Evolutionary conservation across 331 rosid genomes (phyloP).

Genomic region (Acacia pycnantha): DNA sequence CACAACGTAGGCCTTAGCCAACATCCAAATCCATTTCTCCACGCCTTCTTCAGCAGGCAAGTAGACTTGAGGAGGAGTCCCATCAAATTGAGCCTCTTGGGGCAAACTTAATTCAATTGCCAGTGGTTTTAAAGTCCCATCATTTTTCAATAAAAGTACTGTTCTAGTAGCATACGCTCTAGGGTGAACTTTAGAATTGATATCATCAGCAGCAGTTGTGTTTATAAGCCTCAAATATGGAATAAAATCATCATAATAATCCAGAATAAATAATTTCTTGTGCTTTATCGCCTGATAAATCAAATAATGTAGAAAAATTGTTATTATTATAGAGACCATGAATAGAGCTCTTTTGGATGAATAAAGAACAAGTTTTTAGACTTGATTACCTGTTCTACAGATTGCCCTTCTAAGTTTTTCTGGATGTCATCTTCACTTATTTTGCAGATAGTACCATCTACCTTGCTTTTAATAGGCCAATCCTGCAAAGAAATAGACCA

Average conservation of each 20-base stretch:
- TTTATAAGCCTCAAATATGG: constrained; percentile 32
- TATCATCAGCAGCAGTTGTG: background rate
- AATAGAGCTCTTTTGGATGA: too few species aligned
- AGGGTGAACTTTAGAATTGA: background rate
- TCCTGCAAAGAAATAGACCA: constrained; percentile 21
- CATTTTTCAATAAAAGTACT: constrained; percentile 31
- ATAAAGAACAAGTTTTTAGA: background rate
- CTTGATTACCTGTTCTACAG: constrained; percentile 32
- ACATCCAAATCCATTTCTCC: constrained; percentile 32
- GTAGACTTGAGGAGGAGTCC: constrained; percentile 12
- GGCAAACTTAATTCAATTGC: constrained; percentile 37
- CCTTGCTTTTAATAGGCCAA: constrained; percentile 47
- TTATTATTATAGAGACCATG: background rate
- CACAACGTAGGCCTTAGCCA: constrained; percentile 39
- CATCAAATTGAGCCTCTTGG: constrained; percentile 22
- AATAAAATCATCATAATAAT: constrained; percentile 35
- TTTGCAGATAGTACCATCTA: constrained; percentile 33
- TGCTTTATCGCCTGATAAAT: constrained; percentile 24
- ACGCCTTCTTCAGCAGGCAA: constrained; percentile 24
- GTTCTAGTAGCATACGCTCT: constrained; percentile 41
- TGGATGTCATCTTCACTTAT: constrained; percentile 32
- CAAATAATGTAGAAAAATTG: background rate
- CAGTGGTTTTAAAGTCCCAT: constrained; percentile 37
- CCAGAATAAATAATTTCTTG: constrained; percentile 29
- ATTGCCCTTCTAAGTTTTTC: constrained; percentile 37